phyloP scores from a whole-genome alignment of 805 yeast genomes.

The Metschnikowia cubensis region DNA sequence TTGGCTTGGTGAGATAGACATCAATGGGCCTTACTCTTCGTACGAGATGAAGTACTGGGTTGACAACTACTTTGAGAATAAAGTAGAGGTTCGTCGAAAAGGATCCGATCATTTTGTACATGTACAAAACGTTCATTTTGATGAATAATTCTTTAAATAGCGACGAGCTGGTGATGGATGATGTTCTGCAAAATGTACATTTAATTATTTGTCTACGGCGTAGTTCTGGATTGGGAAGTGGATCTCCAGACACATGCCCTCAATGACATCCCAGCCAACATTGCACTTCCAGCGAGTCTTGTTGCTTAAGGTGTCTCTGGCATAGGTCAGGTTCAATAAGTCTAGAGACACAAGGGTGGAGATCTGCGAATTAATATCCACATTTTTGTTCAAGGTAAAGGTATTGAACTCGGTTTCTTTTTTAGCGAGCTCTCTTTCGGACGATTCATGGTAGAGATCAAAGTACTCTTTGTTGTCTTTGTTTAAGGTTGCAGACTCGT shows the following conservation, averaged over 20 bases:
- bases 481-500: slow-evolving; percentile 29
- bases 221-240: slow-evolving; percentile 64
- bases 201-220: slow-evolving; percentile 33
- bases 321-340: slow-evolving; percentile 40
- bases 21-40: slow-evolving; percentile 48
- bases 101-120: slow-evolving; percentile 24
- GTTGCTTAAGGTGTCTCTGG: slow-evolving; percentile 56
- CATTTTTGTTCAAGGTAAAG: slow-evolving; percentile 38
- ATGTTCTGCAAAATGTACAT: neutral
- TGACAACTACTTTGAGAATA: slow-evolving; percentile 43
- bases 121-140: slow-evolving; percentile 23
- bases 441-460: slow-evolving; percentile 27
- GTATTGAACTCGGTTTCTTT: slow-evolving; percentile 32
- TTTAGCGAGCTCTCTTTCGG: slow-evolving; percentile 31
- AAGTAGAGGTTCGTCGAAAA: slow-evolving; percentile 39
- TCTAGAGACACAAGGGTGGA: slow-evolving; percentile 58
- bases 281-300: slow-evolving; percentile 77
- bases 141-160: slow-evolving; percentile 7
- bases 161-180: neutral
- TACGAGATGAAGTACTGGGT: slow-evolving; percentile 58
- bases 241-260: slow-evolving; percentile 58
- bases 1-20: slow-evolving; percentile 36
- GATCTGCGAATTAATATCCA: slow-evolving; percentile 51
- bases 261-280: slow-evolving; percentile 62
- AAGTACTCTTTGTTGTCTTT: slow-evolving; percentile 20